Percentiles rank a stretch among this genome's conserved stretches.
Conservation (phyloP, 106 monocot genomes). For the Alisma plantagoaquatica region DNA sequence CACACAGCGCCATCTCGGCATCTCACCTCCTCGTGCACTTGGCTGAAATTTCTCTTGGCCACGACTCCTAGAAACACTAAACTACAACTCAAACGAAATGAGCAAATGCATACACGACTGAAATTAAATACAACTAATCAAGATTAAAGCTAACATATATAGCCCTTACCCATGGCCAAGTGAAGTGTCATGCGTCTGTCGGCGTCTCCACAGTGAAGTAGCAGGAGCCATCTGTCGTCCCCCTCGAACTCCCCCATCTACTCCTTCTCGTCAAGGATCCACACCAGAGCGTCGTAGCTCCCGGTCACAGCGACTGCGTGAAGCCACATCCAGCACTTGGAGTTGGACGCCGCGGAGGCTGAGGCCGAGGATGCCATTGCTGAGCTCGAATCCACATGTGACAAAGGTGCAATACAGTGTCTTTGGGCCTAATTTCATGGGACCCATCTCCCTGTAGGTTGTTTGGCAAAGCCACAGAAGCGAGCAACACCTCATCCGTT, state of each 20-base stretch:
- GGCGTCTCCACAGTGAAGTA: conserved; percentile 23
- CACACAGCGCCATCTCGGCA: no score
- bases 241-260: conserved; percentile 3
- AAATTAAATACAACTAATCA: no score
- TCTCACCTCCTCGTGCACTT: no score
- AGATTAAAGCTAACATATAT: no score
- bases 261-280: not conserved
- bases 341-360: not conserved
- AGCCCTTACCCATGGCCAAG: conserved; percentile 35
- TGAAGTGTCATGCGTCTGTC: conserved; percentile 36
- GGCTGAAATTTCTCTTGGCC: no score
- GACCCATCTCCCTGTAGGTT: no score
- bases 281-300: conserved; percentile 12
- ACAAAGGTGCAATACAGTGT: not conserved
- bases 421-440: no score
- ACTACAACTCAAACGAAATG: no score
- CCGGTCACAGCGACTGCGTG: conserved; percentile 25
- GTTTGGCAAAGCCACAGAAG: no score
- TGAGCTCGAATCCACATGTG: not conserved
- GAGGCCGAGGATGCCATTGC: not conserved
- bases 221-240: not conserved
- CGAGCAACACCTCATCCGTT: no score
- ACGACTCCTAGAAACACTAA: no score
- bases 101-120: no score
- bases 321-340: conserved; percentile 20